phyloP scores from a whole-genome alignment of 2,329 filamentous ascomycete genomes.

The Fusarium nisikadoi region DNA sequence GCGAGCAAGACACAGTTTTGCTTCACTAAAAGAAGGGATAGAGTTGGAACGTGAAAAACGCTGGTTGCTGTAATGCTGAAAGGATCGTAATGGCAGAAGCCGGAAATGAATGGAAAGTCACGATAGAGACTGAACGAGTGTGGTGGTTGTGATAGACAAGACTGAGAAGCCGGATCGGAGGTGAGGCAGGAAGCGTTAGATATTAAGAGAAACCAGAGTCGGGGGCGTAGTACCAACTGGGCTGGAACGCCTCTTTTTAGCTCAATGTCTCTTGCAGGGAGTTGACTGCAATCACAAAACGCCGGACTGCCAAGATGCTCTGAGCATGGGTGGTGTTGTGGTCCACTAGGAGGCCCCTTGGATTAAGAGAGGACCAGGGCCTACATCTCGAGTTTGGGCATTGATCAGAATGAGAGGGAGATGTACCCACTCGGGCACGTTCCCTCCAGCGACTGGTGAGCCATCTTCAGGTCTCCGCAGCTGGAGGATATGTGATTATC shows the following conservation, averaged over 20 bases:
- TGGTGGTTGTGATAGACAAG: slow-evolving; percentile 39
- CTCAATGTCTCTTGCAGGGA: slow-evolving; percentile 30
- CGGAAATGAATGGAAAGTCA: slow-evolving; percentile 46
- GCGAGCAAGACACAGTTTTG: slow-evolving; percentile 48
- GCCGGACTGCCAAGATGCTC: slow-evolving; percentile 42
- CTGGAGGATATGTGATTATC: not conserved
- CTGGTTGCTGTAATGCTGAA: slow-evolving; percentile 39
- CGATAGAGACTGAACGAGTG: slow-evolving; percentile 43
- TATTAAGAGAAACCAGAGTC: slow-evolving; percentile 44
- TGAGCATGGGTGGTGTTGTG: slow-evolving; percentile 32
- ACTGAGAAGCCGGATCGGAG: slow-evolving; percentile 30
- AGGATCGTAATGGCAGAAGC: slow-evolving; percentile 46
- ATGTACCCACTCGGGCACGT: slow-evolving; percentile 15
- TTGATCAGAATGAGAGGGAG: slow-evolving; percentile 27
- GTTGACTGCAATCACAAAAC: slow-evolving; percentile 41
- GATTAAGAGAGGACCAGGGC: slow-evolving; percentile 21
- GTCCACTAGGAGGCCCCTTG: slow-evolving; percentile 41
- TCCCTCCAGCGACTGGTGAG: not conserved
- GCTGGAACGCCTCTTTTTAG: slow-evolving; percentile 41
- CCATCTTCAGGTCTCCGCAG: not conserved
- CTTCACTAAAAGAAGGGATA: slow-evolving; percentile 44
- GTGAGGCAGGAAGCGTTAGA: slow-evolving; percentile 41
- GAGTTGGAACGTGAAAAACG: slow-evolving; percentile 34
- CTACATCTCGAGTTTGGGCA: slow-evolving; percentile 7
- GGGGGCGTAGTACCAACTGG: slow-evolving; percentile 36